Conservation (phyloP, 371 early-diverging fungal species). For the Sanchytrium tribonematis region DNA sequence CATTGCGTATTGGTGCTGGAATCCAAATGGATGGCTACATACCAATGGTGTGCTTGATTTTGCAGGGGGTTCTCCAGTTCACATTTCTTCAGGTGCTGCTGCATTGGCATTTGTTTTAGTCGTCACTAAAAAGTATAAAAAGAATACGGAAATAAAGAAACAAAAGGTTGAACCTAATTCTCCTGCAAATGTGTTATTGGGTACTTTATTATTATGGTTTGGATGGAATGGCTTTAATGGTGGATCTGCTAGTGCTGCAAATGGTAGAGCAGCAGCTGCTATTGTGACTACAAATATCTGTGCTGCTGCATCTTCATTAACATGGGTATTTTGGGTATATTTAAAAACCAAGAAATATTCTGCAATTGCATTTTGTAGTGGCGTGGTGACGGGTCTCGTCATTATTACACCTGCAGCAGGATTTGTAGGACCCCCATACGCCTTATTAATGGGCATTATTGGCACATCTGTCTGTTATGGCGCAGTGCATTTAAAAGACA, state of each 20-base stretch:
- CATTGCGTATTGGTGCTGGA: constrained; percentile 2
- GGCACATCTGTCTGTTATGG: constrained; percentile 7
- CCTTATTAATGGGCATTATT: constrained; percentile 4
- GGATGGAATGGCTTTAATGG: constrained; percentile 8
- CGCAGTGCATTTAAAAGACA: constrained; percentile 41
- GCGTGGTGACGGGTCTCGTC: constrained; percentile 5
- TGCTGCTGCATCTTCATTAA: constrained; percentile 5
- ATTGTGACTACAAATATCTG: constrained; percentile 5
- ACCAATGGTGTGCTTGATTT: constrained; percentile 1
- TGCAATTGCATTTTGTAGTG: constrained; percentile 3
- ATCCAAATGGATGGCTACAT: constrained; percentile 2
- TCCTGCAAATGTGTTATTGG: constrained; percentile 3
- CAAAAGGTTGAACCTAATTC: neutral
- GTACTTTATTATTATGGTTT: constrained; percentile 6
- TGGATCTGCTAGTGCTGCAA: constrained; percentile 5
- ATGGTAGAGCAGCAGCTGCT: constrained; percentile 5
- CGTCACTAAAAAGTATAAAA: constrained; percentile 1
- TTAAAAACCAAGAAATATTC: constrained; percentile 3
- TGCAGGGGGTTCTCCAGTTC: constrained; percentile 4
- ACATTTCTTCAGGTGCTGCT: constrained; percentile 2
- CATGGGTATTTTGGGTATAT: constrained; percentile 5
- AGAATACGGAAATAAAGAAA: neutral
- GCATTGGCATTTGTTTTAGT: constrained; percentile 1
- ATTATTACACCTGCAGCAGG: constrained; percentile 6
- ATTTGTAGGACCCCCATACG: constrained; percentile 2